A percentile compares a stretch with the other conserved stretches of the same genome.
Evolutionary conservation across 331 rosid species (phyloP).

Genomic region (Spiraea crenata): DNA sequence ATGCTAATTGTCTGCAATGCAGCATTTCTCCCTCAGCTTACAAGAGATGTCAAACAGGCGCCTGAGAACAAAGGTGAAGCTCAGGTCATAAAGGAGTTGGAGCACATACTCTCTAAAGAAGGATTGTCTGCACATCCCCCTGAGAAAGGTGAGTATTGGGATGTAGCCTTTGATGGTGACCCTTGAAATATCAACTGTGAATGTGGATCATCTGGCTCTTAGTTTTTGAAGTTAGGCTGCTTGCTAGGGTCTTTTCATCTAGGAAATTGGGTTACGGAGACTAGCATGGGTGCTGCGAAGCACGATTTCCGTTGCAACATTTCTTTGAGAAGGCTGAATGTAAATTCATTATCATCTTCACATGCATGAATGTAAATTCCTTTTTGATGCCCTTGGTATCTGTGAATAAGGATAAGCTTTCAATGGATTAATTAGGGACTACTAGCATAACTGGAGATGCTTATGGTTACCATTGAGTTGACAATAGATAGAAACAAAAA

Average conservation of each 20-base stretch:
- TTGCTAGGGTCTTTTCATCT: not conserved
- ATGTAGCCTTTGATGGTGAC: constrained; percentile 20
- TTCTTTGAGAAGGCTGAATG: not conserved
- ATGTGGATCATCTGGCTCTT: constrained; percentile 2
- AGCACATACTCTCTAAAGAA: constrained; percentile 79
- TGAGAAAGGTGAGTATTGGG: constrained; percentile 69
- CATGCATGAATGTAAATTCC: constrained; percentile 1
- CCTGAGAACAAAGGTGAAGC: constrained; percentile 83
- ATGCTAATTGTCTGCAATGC: constrained; percentile 32
- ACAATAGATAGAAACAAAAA: not conserved
- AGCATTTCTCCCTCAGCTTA: constrained; percentile 82
- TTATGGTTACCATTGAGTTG: not conserved
- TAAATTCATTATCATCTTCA: not conserved
- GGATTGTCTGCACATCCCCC: constrained; percentile 82
- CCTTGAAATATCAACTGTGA: constrained; percentile 14
- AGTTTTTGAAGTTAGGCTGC: not conserved
- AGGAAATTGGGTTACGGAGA: not conserved
- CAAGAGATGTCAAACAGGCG: constrained; percentile 83
- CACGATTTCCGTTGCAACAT: not conserved
- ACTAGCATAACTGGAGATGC: not conserved
- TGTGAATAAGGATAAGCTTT: not conserved
- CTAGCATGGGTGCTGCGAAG: not conserved
- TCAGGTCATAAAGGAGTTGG: constrained; percentile 75
- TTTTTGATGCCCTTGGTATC: not conserved
- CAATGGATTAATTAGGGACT: not conserved